Conservation (phyloP, 768 basidiomycete species). For the Kwoniella botswanensis region DNA sequence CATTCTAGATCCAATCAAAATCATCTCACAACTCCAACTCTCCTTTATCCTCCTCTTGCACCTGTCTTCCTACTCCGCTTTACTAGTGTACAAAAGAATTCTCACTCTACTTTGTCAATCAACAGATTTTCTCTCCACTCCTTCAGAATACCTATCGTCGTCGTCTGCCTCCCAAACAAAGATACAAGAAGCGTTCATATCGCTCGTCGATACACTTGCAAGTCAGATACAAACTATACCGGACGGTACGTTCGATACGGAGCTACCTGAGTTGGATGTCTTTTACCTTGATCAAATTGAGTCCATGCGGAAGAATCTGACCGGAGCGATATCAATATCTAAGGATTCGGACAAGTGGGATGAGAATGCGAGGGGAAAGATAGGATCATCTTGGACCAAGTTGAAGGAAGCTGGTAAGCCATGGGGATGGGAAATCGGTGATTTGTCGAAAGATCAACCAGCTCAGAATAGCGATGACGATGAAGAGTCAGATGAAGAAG, state of each 20-base stretch:
- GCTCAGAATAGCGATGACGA: conserved; percentile 13
- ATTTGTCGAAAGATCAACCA: conserved; percentile 1
- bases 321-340: not conserved
- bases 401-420: conserved; percentile 15
- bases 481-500: conserved; percentile 43
- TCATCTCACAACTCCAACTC: conserved; percentile 58
- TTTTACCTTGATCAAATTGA: conserved; percentile 49
- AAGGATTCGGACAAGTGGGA: conserved; percentile 1
- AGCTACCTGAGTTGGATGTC: conserved; percentile 53
- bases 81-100: conserved; percentile 57
- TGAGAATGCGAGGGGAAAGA: not conserved
- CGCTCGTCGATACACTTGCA: conserved; percentile 29
- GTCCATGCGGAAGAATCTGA: conserved; percentile 23
- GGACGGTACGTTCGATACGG: conserved; percentile 47
- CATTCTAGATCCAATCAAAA: conserved; percentile 44
- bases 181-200: conserved; percentile 12
- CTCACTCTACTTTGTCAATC: conserved; percentile 56
- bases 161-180: not conserved
- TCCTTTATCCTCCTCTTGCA: conserved; percentile 59
- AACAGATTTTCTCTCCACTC: conserved; percentile 26
- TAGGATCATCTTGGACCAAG: conserved; percentile 14
- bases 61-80: conserved; percentile 59
- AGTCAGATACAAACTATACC: conserved; percentile 46
- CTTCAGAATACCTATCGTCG: conserved; percentile 4
- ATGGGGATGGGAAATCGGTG: conserved; percentile 43